Conservation (phyloP, 2,329 filamentous ascomycete genomes). For the Seiridium unicorne region DNA sequence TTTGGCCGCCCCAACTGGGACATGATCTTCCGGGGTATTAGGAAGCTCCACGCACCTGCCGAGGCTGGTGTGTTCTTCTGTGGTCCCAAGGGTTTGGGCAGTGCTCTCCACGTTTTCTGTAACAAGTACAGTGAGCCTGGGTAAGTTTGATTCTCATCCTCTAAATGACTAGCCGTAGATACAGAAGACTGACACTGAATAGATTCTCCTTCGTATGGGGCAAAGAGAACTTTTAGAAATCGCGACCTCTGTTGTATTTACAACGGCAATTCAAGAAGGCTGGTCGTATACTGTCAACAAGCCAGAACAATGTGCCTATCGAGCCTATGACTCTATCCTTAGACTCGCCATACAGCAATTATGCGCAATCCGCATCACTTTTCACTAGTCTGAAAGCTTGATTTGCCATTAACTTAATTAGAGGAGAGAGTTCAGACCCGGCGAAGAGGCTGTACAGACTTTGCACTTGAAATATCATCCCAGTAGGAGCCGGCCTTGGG, state of each 20-base stretch:
- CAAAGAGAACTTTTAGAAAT: slow-evolving; percentile 63
- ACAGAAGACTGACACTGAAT: background rate
- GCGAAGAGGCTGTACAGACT: too few species aligned
- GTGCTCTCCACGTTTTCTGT: slow-evolving; percentile 76
- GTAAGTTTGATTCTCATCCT: slow-evolving; percentile 45
- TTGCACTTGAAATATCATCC: too few species aligned
- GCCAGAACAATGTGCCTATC: too few species aligned
- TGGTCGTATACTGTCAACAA: too few species aligned
- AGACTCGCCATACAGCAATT: too few species aligned
- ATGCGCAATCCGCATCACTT: too few species aligned
- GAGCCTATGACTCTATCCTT: too few species aligned
- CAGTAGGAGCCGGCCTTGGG: too few species aligned
- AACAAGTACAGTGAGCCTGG: slow-evolving; percentile 85
- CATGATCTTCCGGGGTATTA: slow-evolving; percentile 81
- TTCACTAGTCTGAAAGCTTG: too few species aligned
- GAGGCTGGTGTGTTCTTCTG: slow-evolving; percentile 84
- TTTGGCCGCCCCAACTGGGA: slow-evolving; percentile 89
- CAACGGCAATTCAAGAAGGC: background rate
- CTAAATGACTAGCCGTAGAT: background rate
- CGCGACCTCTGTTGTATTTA: background rate
- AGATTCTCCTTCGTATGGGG: slow-evolving; percentile 68
- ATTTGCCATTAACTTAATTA: too few species aligned
- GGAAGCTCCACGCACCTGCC: slow-evolving; percentile 72
- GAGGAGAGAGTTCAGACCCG: too few species aligned
- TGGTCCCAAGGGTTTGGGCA: slow-evolving; percentile 77